Evolutionary conservation across 1,139 yeast genomes (phyloP), one percentile per base, ranked within the genome.

Genomic region (Geotrichum citri-aurantii): DNA sequence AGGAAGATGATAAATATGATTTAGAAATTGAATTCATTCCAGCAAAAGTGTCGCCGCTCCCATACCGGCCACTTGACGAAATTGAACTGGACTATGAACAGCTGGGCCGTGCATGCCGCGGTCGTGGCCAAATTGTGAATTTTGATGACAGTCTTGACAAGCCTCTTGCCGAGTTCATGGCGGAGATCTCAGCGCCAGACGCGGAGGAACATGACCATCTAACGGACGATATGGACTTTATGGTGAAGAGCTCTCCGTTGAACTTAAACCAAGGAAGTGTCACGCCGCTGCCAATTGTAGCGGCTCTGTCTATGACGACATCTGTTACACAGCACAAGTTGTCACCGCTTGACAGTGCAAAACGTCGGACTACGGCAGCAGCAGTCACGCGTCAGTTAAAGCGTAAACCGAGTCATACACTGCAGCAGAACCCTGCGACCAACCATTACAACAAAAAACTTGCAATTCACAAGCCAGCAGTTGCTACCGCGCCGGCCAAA

Each of bases 1-100:
- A 48, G 5, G 57, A 54, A 19, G 47, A 56, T 37, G 61, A 62
- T 52, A 62, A 55, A 23, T 61, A 58, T 10, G 61, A 65, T 31
- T 52, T 57, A 23, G 68, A 65, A 24, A 61, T 66, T 7, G 69
- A 67, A 51, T 56, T 57, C 46, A 64, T 65, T 26, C 66, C 65
- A 8, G 54, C 56, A 14, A 59, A 55, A 37, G 64, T 63, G 11
- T 27, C 57, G 8, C 64, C 65, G 3, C 52, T 63, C 33, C 64
- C 61, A 1, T 67, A 65, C 44, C 46, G 60, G 8, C 67, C 69
- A 1, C 52, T 64, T 42, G 68, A 66, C 33, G 65, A 63, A 37
- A 61, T 65, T 50, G 68, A 65, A 7, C 60, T 67, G 47, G 66
- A 67, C 54, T 65, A 64, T 48, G 64, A 64, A 55, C 42, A 59